These are phyloP conservation scores for Aspergillus aculeatus DNA, from an alignment of 2,329 filamentous ascomycete species.

Conservation along the genomic window DNA sequence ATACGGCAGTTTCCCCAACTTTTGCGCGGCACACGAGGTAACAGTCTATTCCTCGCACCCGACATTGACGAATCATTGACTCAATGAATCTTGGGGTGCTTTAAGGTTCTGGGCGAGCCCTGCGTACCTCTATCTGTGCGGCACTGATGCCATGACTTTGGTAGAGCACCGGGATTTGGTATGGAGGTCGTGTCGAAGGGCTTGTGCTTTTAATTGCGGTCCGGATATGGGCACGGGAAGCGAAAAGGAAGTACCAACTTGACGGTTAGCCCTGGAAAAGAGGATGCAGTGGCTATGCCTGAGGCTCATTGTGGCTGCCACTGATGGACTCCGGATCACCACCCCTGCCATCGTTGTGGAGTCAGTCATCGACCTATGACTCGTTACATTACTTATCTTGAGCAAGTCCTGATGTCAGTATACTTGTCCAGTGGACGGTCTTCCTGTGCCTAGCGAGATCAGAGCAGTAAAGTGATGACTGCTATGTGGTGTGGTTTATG, in stretches of 20 bases:
- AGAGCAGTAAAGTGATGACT: neutral
- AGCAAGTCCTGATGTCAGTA: neutral
- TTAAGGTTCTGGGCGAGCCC: neutral
- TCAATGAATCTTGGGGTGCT: neutral
- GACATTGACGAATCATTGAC: neutral
- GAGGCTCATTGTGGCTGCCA: neutral
- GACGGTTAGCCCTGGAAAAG: neutral
- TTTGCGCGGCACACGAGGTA: neutral
- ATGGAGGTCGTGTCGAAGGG: neutral
- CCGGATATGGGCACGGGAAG: neutral
- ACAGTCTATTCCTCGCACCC: neutral
- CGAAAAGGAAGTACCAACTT: neutral
- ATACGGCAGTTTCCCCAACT: neutral
- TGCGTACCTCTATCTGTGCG: neutral
- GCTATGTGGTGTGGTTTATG: neutral
- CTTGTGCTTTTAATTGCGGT: neutral
- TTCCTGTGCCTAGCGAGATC: neutral
- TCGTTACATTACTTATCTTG: neutral
- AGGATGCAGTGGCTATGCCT: neutral
- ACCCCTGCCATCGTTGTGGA: neutral
- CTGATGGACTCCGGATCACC: neutral
- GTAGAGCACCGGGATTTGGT: neutral
- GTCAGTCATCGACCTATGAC: neutral
- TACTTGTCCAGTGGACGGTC: neutral
- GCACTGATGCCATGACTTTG: neutral